Evolutionary conservation across 179 eudicot genomes (phyloP).

Genomic region (Corrigiola litoralis): DNA sequence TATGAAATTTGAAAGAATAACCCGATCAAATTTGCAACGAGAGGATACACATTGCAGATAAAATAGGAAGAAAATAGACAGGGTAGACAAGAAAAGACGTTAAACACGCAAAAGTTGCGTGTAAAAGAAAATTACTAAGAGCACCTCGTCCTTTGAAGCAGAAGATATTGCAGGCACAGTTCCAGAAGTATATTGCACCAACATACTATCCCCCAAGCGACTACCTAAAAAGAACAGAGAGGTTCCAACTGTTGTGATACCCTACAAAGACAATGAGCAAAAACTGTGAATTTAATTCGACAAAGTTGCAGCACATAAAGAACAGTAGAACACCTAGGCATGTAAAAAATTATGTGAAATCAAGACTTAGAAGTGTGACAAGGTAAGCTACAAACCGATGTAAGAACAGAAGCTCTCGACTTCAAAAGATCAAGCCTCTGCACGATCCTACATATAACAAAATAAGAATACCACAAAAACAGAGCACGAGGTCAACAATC

Average conservation of each 20-base stretch:
- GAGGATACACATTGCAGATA: background rate
- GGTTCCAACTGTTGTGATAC: slow-evolving; percentile 69
- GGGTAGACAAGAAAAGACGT: background rate
- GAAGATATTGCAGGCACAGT: slow-evolving; percentile 41
- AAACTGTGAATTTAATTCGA: background rate
- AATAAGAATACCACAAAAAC: slow-evolving; percentile 8
- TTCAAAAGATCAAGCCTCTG: slow-evolving; percentile 92
- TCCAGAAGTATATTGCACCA: slow-evolving; percentile 87
- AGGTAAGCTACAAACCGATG: slow-evolving; percentile 58
- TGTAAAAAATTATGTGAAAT: background rate
- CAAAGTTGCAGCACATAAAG: too few relatives aligned
- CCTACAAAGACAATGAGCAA: slow-evolving; percentile 40
- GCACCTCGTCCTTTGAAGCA: slow-evolving; percentile 86
- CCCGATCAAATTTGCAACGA: background rate
- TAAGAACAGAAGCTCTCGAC: slow-evolving; percentile 93
- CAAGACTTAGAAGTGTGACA: background rate
- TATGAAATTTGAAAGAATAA: background rate
- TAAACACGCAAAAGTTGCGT: background rate
- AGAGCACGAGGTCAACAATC: background rate
- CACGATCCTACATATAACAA: slow-evolving; percentile 57
- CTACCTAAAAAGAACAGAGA: slow-evolving; percentile 90
- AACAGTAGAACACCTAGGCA: background rate
- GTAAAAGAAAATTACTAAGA: background rate
- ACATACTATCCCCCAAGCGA: slow-evolving; percentile 94
- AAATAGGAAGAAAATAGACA: background rate